Evolutionary conservation across 2,329 filamentous ascomycete genomes (phyloP), one percentile per base, ranked within the genome.

Genomic region (Didymella lethalis): DNA sequence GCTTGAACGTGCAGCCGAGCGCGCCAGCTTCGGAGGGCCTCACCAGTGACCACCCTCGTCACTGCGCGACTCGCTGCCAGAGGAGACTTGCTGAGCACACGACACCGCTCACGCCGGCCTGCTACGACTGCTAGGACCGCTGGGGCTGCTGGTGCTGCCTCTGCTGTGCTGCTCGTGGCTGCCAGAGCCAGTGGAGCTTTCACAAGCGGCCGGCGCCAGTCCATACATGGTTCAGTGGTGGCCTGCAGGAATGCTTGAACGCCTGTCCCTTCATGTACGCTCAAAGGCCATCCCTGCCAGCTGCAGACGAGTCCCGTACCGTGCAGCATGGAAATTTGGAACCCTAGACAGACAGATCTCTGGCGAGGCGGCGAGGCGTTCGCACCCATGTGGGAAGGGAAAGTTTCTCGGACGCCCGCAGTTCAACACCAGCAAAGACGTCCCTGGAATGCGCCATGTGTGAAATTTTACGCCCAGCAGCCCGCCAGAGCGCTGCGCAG

Each of bases 1-100:
- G 63, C 60, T 62, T 64, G 55, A 51, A 52, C 54, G 45, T 48
- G 53, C 64, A 60, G 57, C 58, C 57, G 55, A 55, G 56, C 28
- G 44, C 48, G 53, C 53, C 49, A 34, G 57, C 51, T 36, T 60
- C 61, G 61, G 61, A 62, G 57, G 63, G 20, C 51, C 50, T 51
- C 56, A 54, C 45, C 23, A 23, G 23, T 3, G 23, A 23, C 23
- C 45, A 43, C 34, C 14, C 45, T 59, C 46, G 50, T 53, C 45
- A 43, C 18, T 45, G 56, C 45, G 45, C 56, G 46, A 54, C 38
- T 58, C 55, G 55, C 38, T 53, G 48, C 48, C 44, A 43, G 14
- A 41, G 28, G 49, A 40, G 36, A 45, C 16, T 10, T 34, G 34
- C 34, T 48, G 45, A 36, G 47, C 54, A 40, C 54, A 40, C 54